A percentile compares a stretch with the other conserved stretches of the same genome.
Evolutionary conservation across 2,329 filamentous ascomycete species (phyloP).

Genomic region (Triangularia verruculosa): DNA sequence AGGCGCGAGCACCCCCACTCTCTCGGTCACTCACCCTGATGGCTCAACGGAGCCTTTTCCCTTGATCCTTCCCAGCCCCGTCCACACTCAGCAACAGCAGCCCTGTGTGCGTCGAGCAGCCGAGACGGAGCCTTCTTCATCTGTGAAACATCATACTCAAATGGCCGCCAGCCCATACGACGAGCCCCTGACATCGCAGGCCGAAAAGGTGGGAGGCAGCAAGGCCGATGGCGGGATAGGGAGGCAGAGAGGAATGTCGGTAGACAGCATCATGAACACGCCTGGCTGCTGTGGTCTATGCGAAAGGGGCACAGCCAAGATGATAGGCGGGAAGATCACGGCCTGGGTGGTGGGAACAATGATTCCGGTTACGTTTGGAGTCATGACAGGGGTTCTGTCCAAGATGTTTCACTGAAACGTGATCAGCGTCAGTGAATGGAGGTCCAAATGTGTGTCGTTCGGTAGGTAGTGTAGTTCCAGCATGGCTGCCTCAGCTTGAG

Average conservation of each 20-base stretch:
- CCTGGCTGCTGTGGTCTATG: conserved; percentile 13
- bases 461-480: too few relatives aligned
- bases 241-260: not conserved
- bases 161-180: not conserved
- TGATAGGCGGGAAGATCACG: conserved; percentile 10
- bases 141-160: not conserved
- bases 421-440: not conserved
- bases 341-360: conserved; percentile 18
- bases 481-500: too few relatives aligned
- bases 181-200: not conserved
- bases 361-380: conserved; percentile 15
- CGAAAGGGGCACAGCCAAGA: conserved; percentile 4
- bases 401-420: conserved; percentile 3
- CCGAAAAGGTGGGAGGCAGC: not conserved
- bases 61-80: not conserved
- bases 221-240: not conserved
- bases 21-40: conserved; percentile 7
- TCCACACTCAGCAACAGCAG: not conserved
- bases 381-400: not conserved
- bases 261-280: not conserved
- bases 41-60: not conserved
- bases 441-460: too few relatives aligned
- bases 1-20: conserved; percentile 7
- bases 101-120: not conserved
- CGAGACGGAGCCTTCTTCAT: not conserved